Evolutionary conservation across 1,139 yeast genomes (phyloP), one percentile per base, ranked within the genome.

Genomic region (Taphrina deformans): DNA sequence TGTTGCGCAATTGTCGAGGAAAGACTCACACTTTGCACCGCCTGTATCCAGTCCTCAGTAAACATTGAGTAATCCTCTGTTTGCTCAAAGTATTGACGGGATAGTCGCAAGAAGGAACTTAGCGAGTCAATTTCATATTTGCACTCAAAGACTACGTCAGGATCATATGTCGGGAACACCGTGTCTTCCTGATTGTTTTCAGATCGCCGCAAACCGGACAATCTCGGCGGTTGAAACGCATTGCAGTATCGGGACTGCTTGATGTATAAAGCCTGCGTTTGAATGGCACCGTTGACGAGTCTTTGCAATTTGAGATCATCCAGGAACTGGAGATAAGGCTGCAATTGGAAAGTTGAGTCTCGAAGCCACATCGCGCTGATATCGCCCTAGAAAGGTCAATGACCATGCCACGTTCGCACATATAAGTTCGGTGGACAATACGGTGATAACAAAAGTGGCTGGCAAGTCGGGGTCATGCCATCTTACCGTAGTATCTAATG

Each of bases 121-220:
- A 91, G 78, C 1, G 96, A 87, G 74, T 90, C 97, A 67, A 90
- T 79, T 73, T 90, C 97, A 78, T 89, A 90, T 74, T 90, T 90
- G 76, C 97, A 90, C 74, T 90, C 97, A 75, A 89, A 90, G 0
- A 89, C 96, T 23, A 79, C 79, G 18, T 75, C 74, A 85, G 92
- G 87, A 33, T 60, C 58, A 45, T 48, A 48, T 10, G 56, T 26
- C 10, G 64, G 64, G n/a, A 29, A 29, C 16, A 60, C 64, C 14
- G 50, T 55, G 26, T 60, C 64, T 6, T 38, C 12, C 44, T 60
- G 55, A 26, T 46, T 45, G 33, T 60, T 60, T 18, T 29, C 41
- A 12, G 58, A 18, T 5, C 50, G 56, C 14, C 31, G 27, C 14
- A 55, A 21, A 14, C 38, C 33, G 9, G 62, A 58, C n/a, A 14